phyloP scores from a whole-genome alignment of 495 filamentous ascomycete species.

The Tuber calosporum region DNA sequence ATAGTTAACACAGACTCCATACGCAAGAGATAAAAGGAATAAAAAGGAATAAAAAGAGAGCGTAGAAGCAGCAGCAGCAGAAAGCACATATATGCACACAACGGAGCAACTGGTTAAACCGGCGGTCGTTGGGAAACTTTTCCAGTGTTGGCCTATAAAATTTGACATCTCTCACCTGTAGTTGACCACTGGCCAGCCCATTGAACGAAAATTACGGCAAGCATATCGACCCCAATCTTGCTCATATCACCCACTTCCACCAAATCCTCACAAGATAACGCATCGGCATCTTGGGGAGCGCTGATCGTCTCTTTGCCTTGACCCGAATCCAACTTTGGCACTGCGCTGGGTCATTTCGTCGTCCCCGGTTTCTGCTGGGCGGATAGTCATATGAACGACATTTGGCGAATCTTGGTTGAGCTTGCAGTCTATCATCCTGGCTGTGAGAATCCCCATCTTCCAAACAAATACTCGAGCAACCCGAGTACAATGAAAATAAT shows the following conservation, averaged over 20 bases:
- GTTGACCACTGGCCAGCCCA: background rate
- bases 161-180: background rate
- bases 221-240: background rate
- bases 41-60: background rate
- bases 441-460: background rate
- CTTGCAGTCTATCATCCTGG: conserved; percentile 30
- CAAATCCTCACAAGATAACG: conserved; percentile 38
- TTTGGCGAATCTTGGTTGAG: conserved; percentile 37
- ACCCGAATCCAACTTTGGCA: conserved; percentile 31
- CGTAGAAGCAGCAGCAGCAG: background rate
- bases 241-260: background rate
- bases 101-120: background rate
- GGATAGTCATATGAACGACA: conserved; percentile 41
- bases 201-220: background rate
- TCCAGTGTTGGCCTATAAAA: background rate
- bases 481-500: background rate
- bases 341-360: conserved; percentile 40
- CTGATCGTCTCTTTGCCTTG: conserved; percentile 21
- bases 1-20: conserved; percentile 1
- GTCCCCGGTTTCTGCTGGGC: conserved; percentile 38
- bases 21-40: background rate
- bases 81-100: conserved; percentile 1
- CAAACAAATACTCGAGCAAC: background rate
- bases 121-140: background rate
- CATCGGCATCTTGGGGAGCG: conserved; percentile 38